phyloP scores from a whole-genome alignment of 2,329 filamentous ascomycete genomes.

The Pseudogymnoascus sp. region DNA sequence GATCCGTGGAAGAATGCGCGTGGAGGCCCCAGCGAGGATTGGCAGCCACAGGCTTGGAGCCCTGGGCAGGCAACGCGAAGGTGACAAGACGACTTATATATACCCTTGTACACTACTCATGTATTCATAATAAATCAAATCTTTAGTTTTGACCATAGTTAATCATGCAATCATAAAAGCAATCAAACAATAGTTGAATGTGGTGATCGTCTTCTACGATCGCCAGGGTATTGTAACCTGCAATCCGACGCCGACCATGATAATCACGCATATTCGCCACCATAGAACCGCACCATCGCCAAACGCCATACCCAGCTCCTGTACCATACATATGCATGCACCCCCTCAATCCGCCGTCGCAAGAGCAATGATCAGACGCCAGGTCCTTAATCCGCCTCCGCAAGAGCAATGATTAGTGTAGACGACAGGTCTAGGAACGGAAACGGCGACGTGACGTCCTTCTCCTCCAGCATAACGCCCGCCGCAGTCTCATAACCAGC shows the following conservation, averaged over 20 bases:
- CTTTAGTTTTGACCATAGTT: background rate
- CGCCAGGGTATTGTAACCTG: slow-evolving; percentile 8
- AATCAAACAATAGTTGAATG: slow-evolving; percentile 7
- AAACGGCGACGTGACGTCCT: slow-evolving; percentile 91
- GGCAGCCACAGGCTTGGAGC: slow-evolving; percentile 39
- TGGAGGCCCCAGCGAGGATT: slow-evolving; percentile 55
- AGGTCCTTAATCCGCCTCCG: slow-evolving; percentile 71
- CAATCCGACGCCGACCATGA: slow-evolving; percentile 6
- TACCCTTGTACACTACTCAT: slow-evolving; percentile 3
- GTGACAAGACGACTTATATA: background rate
- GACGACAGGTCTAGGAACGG: slow-evolving; percentile 93
- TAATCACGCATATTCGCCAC: background rate
- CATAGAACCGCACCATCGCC: slow-evolving; percentile 3
- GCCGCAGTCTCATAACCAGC: slow-evolving; percentile 83
- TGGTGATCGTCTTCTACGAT: slow-evolving; percentile 8
- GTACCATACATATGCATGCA: slow-evolving; percentile 1
- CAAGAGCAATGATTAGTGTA: slow-evolving; percentile 85
- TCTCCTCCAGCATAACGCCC: slow-evolving; percentile 74
- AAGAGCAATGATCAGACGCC: slow-evolving; percentile 90
- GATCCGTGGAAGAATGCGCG: slow-evolving; percentile 51
- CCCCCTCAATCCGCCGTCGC: slow-evolving; percentile 60
- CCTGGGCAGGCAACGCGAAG: background rate
- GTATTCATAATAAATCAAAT: slow-evolving; percentile 6
- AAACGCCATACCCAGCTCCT: slow-evolving; percentile 1
- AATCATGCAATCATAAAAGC: slow-evolving; percentile 6